Conservation (phyloP, 768 basidiomycete species). For the Suillus variegatus region DNA sequence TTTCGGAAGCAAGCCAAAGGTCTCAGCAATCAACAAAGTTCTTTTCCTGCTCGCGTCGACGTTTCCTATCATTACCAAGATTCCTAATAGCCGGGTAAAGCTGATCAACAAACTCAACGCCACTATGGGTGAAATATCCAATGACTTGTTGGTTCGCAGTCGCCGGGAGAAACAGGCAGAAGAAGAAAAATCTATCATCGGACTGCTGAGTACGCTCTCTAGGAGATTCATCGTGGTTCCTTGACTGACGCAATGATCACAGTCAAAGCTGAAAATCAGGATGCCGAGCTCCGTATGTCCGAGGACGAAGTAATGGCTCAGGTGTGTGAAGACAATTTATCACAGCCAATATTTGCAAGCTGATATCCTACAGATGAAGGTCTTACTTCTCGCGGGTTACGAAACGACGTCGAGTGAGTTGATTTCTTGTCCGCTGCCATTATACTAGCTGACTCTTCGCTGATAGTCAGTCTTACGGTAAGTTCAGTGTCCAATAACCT, state of each 20-base stretch:
- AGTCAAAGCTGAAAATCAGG: conserved; percentile 36
- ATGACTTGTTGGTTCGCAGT: conserved; percentile 38
- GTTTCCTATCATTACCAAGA: conserved; percentile 35
- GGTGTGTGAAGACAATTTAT: background rate
- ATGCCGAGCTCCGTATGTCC: conserved; percentile 24
- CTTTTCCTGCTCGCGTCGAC: conserved; percentile 39
- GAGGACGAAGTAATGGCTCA: conserved; percentile 21
- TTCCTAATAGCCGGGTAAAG: conserved; percentile 35
- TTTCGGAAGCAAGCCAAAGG: conserved; percentile 22
- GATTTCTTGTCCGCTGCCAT: background rate
- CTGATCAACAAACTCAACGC: conserved; percentile 30
- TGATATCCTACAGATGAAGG: conserved; percentile 14
- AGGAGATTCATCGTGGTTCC: background rate
- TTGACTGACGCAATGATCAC: conserved; percentile 13
- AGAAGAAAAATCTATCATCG: conserved; percentile 20
- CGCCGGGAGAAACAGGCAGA: conserved; percentile 30
- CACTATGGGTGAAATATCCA: conserved; percentile 40
- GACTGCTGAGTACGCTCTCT: conserved; percentile 10
- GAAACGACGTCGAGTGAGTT: conserved; percentile 28
- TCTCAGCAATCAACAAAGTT: conserved; percentile 29
- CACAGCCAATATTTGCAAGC: background rate
- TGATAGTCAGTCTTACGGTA: conserved; percentile 11
- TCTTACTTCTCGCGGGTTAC: conserved; percentile 16
- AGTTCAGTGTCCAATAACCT: background rate
- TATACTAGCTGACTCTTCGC: background rate